Evolutionary conservation across 495 filamentous ascomycete genomes (phyloP), one percentile per base, ranked within the genome.

Genomic region (Pseudoneurospora amorphoporcata): DNA sequence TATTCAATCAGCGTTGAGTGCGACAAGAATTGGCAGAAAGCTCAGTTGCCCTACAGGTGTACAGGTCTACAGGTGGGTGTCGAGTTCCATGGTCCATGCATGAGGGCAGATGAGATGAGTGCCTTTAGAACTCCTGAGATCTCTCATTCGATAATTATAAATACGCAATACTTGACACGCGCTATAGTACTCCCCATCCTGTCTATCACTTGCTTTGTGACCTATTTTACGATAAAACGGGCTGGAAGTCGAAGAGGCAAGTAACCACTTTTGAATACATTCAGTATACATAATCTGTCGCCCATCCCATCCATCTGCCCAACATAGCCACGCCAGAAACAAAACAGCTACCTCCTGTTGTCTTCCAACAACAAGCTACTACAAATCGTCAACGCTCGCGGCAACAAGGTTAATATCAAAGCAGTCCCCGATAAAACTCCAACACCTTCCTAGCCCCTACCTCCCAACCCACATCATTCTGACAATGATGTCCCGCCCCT

Each of bases 381-480:
- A 19, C 42, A 45, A 3, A 1, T 45, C 42, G 17, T 17, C 8
- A 45, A 19, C 0, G 42, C 19, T 53, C 45, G 23, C 19, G 0
- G 1, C 19, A 4, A 53, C 9, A 9, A 23, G 45, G 0, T 32
- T 12, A 2, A 1, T 1, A 61, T 61, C 29, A 61, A 0, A 61
- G 2, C 16, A 83, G 72, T 71, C 80, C 75, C 47, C 78, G 71
- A 45, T 78, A 76, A 53, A 82, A 86, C 19, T 58, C 78, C 29
- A 82, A 53, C 69, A 87, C 69, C 72, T 79, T 79, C 70, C 73
- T 41, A 3, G 83, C 83, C 4, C 81, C 82, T 6, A 76, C 68
- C 47, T 83, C 77, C 82, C 80, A 83, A 43, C 72, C 65, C 2
- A 80, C 47, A 75, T 86, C 84, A 75, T 86, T 83, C 74, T 85